Evolutionary conservation across 805 yeast species (phyloP).

Genomic region (Saccharomycopsis malanga): DNA sequence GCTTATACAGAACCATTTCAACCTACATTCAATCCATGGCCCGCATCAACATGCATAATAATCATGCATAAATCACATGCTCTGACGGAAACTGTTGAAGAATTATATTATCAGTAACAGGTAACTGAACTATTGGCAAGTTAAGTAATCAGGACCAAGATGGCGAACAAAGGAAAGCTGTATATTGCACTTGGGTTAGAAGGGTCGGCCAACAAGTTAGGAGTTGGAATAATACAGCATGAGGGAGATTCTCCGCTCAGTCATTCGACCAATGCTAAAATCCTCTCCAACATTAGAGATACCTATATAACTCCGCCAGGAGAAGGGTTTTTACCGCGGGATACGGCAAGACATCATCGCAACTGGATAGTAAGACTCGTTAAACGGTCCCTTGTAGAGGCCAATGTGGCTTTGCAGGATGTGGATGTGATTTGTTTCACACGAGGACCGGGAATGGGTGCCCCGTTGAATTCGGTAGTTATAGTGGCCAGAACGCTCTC

Average conservation of each 20-base stretch:
- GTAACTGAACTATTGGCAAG: too few species aligned
- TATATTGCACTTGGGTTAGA: constrained; percentile 86
- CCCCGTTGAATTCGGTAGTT: constrained; percentile 90
- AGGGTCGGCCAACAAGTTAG: constrained; percentile 95
- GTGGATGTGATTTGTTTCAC: constrained; percentile 86
- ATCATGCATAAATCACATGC: too few species aligned
- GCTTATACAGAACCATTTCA: too few species aligned
- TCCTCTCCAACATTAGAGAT: constrained; percentile 86
- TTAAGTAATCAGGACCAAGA: neutral
- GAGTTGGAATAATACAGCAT: constrained; percentile 87
- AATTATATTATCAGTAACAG: too few species aligned
- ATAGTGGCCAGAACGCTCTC: constrained; percentile 84
- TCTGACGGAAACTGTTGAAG: too few species aligned
- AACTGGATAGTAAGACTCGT: constrained; percentile 87
- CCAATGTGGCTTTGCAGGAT: constrained; percentile 43
- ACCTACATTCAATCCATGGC: too few species aligned
- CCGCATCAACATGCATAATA: too few species aligned
- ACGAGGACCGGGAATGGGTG: constrained; percentile 99
- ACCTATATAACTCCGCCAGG: constrained; percentile 97
- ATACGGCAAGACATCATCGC: constrained; percentile 93
- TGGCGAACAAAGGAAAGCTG: neutral
- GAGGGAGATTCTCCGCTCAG: constrained; percentile 42
- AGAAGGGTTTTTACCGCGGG: constrained; percentile 94
- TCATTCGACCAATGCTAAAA: constrained; percentile 55
- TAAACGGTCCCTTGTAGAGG: constrained; percentile 56